Evolutionary conservation across 83 land plant species (phyloP), one percentile per base, ranked within the genome.

Genomic region (Thuja plicata): DNA sequence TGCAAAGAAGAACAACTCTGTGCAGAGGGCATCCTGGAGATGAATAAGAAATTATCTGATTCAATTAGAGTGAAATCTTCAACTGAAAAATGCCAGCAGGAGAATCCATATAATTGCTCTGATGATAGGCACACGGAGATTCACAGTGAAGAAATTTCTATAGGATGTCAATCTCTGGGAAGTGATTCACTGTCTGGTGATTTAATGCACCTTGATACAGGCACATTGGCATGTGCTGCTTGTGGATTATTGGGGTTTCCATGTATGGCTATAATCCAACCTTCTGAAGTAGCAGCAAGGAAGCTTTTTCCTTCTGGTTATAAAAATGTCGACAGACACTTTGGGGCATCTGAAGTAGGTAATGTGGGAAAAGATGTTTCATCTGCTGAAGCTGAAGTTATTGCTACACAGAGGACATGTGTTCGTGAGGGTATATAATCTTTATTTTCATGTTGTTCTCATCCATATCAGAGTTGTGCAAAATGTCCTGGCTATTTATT

Each of bases 181-280:
- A 92, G 86, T 88, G 90, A 83, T 70, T 87, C 89, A 52, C 89
- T 94, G 45, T 88, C 93, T 87, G 94, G 92, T 84, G 85, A 82
- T 82, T 82, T 52, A 43, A 89, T 94, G 41, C 93, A 91, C 87
- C 87, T 96, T 84, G 96, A 95, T 88, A 95, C 95, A 78, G 99
- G 99, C 76, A 90, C 96, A 19, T 71, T 98, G 89, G 91, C 96
- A 77, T 98, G 99, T 95, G 99, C 96, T 86, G 99, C 98, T 85
- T 98, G 99, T 92, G 99, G 99, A 2, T 88, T 96, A 86, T 94
- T 98, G 87, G 99, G 99, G 62, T 98, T 92, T 91, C 94, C 98
- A 89, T 94, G 94, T 88, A 95, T 98, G 96, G 94, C 94, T n/a
- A 90, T 98, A 12, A 88, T 97, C 66, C 97, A 98, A 88, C 99